phyloP scores from a whole-genome alignment of 2,329 filamentous ascomycete species.

The Pestalotiopsis sp. region DNA sequence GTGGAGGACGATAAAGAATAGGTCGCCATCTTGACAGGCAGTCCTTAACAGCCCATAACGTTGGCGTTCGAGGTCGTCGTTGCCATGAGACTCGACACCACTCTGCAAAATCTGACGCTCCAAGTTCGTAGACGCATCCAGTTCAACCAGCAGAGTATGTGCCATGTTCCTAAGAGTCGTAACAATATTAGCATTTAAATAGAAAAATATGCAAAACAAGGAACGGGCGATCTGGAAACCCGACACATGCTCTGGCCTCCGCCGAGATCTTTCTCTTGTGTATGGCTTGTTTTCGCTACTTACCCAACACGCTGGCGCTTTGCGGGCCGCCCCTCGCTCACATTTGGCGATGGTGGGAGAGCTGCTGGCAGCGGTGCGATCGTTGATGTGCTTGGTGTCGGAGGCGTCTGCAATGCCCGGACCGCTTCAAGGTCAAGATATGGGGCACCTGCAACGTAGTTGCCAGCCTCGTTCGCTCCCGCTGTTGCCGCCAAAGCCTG shows the following conservation, averaged over 20 bases:
- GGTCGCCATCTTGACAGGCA: slow-evolving; percentile 59
- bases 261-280: not conserved
- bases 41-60: slow-evolving; percentile 58
- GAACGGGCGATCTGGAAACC: not conserved
- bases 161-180: slow-evolving; percentile 18
- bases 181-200: not conserved
- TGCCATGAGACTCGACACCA: slow-evolving; percentile 23
- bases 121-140: slow-evolving; percentile 18
- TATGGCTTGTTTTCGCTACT: slow-evolving; percentile 15
- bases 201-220: not conserved
- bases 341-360: slow-evolving; percentile 13
- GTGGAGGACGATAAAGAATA: slow-evolving; percentile 67
- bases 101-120: slow-evolving; percentile 13
- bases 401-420: slow-evolving; percentile 28
- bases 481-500: not conserved
- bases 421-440: slow-evolving; percentile 14
- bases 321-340: slow-evolving; percentile 17
- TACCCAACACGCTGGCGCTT: slow-evolving; percentile 31
- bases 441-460: slow-evolving; percentile 6
- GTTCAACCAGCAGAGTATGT: slow-evolving; percentile 21
- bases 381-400: slow-evolving; percentile 21
- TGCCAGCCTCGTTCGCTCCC: not conserved
- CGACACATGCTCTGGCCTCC: not conserved
- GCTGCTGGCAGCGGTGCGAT: slow-evolving; percentile 8
- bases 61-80: slow-evolving; percentile 40